phyloP scores from a whole-genome alignment of 1,284 basidiomycete genomes.

The Leccinum holopus region DNA sequence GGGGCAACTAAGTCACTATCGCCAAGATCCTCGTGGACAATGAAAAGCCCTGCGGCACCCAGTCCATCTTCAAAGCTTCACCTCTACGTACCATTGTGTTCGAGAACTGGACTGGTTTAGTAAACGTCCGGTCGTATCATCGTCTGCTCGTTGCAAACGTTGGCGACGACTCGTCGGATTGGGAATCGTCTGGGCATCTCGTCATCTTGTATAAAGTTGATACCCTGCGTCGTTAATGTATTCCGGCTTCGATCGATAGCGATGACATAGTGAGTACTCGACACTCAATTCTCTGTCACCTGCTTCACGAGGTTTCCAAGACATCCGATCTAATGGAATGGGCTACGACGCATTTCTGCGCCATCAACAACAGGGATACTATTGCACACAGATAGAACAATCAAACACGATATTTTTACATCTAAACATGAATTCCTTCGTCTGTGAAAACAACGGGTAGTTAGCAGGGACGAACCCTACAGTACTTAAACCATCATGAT shows the following conservation, averaged over 20 bases:
- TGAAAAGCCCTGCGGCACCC: slow-evolving; percentile 4
- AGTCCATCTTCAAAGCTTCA: not conserved
- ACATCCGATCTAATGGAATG: not conserved
- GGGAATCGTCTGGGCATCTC: not conserved
- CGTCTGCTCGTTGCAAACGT: slow-evolving; percentile 10
- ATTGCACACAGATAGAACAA: not conserved
- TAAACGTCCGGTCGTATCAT: slow-evolving; percentile 4
- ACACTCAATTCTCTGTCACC: not conserved
- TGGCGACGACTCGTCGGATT: not conserved
- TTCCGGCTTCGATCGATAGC: not conserved
- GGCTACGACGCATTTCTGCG: not conserved
- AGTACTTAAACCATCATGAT: not conserved
- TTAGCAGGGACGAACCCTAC: not conserved
- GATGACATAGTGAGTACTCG: not conserved
- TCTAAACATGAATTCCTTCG: too few relatives aligned
- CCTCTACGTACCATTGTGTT: not conserved
- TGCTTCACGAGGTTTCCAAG: not conserved
- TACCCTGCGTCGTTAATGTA: not conserved
- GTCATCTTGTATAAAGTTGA: not conserved
- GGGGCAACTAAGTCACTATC: not conserved
- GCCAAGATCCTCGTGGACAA: not conserved
- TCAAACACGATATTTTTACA: not conserved
- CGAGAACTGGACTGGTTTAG: slow-evolving; percentile 2
- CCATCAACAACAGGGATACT: not conserved
- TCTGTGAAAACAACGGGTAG: not conserved